Evolutionary conservation across 2,329 filamentous ascomycete genomes (phyloP).

Genomic region (Neonectria hederae): DNA sequence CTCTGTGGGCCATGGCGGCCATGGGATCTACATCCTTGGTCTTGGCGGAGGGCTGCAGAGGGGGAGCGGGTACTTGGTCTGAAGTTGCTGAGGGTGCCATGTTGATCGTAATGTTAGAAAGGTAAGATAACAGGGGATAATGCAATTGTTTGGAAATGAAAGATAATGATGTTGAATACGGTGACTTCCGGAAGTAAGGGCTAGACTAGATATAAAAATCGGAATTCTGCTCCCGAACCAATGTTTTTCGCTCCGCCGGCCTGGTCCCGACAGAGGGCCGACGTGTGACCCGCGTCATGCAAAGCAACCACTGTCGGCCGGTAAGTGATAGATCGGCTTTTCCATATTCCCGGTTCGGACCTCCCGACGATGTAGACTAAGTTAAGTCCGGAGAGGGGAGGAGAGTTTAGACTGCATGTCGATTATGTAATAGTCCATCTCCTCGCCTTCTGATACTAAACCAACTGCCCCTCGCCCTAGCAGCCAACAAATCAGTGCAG

Average conservation of each 20-base stretch:
- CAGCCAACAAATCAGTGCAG: neutral
- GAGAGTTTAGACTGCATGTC: neutral
- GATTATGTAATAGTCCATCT: neutral
- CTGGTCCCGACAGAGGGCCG: neutral
- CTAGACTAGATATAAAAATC: neutral
- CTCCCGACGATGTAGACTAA: neutral
- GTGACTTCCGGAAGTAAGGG: neutral
- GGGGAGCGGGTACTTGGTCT: neutral
- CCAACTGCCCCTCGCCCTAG: too few relatives aligned
- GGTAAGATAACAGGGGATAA: too few relatives aligned
- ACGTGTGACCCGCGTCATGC: neutral
- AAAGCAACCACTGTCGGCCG: neutral
- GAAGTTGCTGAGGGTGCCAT: constrained; percentile 6
- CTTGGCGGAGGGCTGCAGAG: neutral
- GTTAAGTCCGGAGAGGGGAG: neutral
- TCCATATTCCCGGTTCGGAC: neutral
- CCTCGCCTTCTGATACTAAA: neutral
- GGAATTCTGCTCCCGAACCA: neutral
- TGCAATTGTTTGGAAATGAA: neutral
- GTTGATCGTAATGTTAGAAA: neutral
- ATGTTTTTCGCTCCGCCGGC: neutral
- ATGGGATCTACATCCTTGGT: constrained; percentile 5
- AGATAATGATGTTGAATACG: neutral
- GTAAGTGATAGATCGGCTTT: neutral
- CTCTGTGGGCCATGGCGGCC: constrained; percentile 15